phyloP scores from a whole-genome alignment of 306 rosid genomes.

The Vigna unguiculata region DNA sequence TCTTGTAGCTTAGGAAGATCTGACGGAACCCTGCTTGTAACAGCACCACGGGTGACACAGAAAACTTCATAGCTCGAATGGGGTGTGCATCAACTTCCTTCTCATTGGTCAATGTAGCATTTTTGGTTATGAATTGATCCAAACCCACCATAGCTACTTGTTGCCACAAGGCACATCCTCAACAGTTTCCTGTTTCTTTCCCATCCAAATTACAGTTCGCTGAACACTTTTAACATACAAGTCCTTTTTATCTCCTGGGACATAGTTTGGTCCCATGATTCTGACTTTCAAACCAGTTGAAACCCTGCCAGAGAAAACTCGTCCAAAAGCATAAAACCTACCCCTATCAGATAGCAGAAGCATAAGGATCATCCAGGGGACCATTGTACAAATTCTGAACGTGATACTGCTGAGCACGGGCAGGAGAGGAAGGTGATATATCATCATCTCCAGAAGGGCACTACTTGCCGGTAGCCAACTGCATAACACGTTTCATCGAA shows the following conservation, averaged over 20 bases:
- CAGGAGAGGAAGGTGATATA: constrained; percentile 72
- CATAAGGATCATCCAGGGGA: constrained; percentile 78
- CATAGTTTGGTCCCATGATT: constrained; percentile 85
- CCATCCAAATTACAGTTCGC: constrained; percentile 91
- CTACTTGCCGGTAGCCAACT: constrained; percentile 76
- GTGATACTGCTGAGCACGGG: constrained; percentile 70
- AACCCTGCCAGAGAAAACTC: constrained; percentile 76
- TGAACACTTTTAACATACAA: constrained; percentile 77
- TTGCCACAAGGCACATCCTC: constrained; percentile 87
- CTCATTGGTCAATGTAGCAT: constrained; percentile 85
- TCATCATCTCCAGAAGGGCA: constrained; percentile 78
- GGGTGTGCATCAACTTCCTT: constrained; percentile 82
- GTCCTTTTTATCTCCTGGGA: constrained; percentile 80
- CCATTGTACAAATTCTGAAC: constrained; percentile 90
- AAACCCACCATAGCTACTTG: constrained; percentile 83
- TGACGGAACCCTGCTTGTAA: constrained; percentile 72
- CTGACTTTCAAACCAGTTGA: constrained; percentile 85
- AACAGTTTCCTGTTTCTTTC: constrained; percentile 80
- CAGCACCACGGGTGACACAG: constrained; percentile 85
- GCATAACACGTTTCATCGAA: constrained; percentile 86
- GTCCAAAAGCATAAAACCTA: constrained; percentile 83
- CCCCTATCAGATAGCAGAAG: constrained; percentile 80
- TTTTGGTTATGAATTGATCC: constrained; percentile 83
- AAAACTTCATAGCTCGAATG: constrained; percentile 83
- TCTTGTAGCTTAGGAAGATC: constrained; percentile 75